A percentile compares a stretch with the other conserved stretches of the same genome.
Conservation (phyloP, 306 rosid species). For the Cicer chorassanicum region DNA sequence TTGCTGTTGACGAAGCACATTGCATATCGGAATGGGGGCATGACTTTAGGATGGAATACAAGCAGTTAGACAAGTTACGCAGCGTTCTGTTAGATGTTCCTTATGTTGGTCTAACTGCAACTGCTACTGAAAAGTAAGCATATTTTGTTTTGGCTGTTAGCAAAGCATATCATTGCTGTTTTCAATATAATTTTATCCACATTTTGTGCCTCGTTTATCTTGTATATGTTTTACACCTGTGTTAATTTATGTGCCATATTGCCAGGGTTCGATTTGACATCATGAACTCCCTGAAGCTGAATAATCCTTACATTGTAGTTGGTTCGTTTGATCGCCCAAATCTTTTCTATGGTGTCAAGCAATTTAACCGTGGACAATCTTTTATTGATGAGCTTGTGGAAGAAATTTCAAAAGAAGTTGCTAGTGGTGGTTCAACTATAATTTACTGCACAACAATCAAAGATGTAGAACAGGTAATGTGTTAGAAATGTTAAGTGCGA, state of each 20-base stretch:
- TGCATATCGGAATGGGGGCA: slow-evolving; percentile 98
- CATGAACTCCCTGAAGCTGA: slow-evolving; percentile 73
- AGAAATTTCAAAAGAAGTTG: slow-evolving; percentile 65
- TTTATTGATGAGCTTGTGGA: slow-evolving; percentile 69
- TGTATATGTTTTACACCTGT: slow-evolving; percentile 16
- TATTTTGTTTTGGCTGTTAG: slow-evolving; percentile 42
- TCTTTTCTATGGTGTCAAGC: slow-evolving; percentile 87
- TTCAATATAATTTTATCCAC: slow-evolving; percentile 31
- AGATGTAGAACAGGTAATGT: slow-evolving; percentile 81
- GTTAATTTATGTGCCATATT: slow-evolving; percentile 39
- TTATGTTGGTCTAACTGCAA: slow-evolving; percentile 88
- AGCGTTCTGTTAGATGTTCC: slow-evolving; percentile 73
- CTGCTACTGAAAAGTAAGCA: slow-evolving; percentile 85
- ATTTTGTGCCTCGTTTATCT: slow-evolving; percentile 26
- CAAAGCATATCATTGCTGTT: slow-evolving; percentile 32
- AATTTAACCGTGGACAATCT: slow-evolving; percentile 62
- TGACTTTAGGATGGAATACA: slow-evolving; percentile 91
- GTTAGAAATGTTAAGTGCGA: slow-evolving; percentile 36
- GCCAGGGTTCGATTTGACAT: slow-evolving; percentile 84
- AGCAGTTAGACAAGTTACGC: slow-evolving; percentile 76
- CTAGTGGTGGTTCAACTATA: slow-evolving; percentile 73
- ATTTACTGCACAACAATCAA: slow-evolving; percentile 88
- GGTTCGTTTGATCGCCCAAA: slow-evolving; percentile 89
- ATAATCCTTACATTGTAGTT: slow-evolving; percentile 63
- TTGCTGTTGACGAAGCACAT: slow-evolving; percentile 96